Percentiles rank a stretch among this genome's conserved stretches.
Conservation (phyloP, 495 filamentous ascomycete genomes). For the Cercophora scortea region DNA sequence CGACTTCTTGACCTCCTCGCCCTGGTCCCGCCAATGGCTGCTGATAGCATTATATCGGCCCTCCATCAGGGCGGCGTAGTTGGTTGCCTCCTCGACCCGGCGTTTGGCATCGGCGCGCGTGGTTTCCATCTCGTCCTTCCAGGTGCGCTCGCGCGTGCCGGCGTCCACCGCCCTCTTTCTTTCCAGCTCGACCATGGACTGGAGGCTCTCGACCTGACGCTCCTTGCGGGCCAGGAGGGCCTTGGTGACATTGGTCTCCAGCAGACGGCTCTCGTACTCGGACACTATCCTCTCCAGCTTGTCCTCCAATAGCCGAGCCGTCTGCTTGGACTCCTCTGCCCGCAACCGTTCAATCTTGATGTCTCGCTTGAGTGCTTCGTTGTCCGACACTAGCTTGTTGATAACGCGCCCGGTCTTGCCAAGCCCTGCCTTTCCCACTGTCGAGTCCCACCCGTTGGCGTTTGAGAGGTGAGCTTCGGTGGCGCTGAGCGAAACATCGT, state of each 20-base stretch:
- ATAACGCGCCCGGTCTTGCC: conserved; percentile 94
- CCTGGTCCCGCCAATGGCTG: conserved; percentile 56
- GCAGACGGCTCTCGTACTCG: conserved; percentile 58
- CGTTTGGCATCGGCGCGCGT: conserved; percentile 51
- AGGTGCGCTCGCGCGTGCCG: conserved; percentile 52
- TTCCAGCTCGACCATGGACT: conserved; percentile 59
- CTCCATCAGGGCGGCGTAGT: conserved; percentile 46
- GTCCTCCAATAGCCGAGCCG: conserved; percentile 63
- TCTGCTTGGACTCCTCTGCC: conserved; percentile 64
- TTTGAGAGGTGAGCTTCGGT: conserved; percentile 14
- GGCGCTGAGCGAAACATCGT: conserved; percentile 6
- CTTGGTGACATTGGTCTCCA: conserved; percentile 65
- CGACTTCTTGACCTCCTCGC: conserved; percentile 48
- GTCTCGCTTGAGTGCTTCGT: conserved; percentile 76
- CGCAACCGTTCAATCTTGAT: conserved; percentile 63
- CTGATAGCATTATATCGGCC: conserved; percentile 66
- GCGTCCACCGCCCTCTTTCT: conserved; percentile 50
- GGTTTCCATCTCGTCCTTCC: conserved; percentile 55
- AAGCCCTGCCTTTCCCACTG: conserved; percentile 68
- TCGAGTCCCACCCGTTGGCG: conserved; percentile 54
- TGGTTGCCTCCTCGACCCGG: conserved; percentile 55
- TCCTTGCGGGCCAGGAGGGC: conserved; percentile 68
- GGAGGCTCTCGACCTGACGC: conserved; percentile 68
- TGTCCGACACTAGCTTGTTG: conserved; percentile 80
- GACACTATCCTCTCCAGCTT: conserved; percentile 61